These are phyloP conservation scores for Theobroma cacao DNA, from an alignment of 345 rosid species.

Conservation along the genomic window DNA sequence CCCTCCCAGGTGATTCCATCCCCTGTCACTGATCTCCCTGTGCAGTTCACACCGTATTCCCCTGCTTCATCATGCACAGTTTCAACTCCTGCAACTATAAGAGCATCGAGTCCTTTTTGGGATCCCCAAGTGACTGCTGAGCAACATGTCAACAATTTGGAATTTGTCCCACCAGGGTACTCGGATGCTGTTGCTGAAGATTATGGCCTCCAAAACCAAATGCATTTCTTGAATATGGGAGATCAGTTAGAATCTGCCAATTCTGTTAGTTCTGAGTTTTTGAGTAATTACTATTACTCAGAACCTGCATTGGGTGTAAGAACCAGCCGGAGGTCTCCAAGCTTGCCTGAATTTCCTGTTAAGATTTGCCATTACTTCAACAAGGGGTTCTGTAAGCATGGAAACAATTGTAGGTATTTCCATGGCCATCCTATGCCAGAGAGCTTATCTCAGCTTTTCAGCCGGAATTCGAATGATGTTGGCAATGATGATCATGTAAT, in stretches of 20 bases:
- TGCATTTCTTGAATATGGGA: constrained; percentile 52
- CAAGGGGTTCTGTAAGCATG: constrained; percentile 91
- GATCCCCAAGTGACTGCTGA: constrained; percentile 36
- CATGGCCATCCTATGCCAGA: constrained; percentile 61
- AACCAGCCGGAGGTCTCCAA: constrained; percentile 67
- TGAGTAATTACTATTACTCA: constrained; percentile 40
- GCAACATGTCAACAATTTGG: constrained; percentile 34
- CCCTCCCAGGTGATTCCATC: constrained; percentile 33
- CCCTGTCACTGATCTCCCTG: constrained; percentile 33
- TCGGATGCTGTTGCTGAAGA: constrained; percentile 39
- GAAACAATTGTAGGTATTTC: constrained; percentile 75
- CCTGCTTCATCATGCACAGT: constrained; percentile 23
- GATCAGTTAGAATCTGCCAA: constrained; percentile 42
- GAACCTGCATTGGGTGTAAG: constrained; percentile 47
- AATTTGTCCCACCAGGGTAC: constrained; percentile 32
- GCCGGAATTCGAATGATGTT: constrained; percentile 33
- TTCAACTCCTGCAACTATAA: constrained; percentile 40
- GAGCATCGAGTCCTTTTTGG: constrained; percentile 47
- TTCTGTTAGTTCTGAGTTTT: constrained; percentile 41
- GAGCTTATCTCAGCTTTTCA: constrained; percentile 49
- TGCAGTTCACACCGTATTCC: constrained; percentile 39
- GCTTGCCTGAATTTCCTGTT: constrained; percentile 81
- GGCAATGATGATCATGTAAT: constrained; percentile 59
- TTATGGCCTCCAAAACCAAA: constrained; percentile 35
- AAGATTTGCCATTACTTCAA: constrained; percentile 84